Evolutionary conservation across 2,329 filamentous ascomycete species (phyloP).

Genomic region (Didymella glomerata): DNA sequence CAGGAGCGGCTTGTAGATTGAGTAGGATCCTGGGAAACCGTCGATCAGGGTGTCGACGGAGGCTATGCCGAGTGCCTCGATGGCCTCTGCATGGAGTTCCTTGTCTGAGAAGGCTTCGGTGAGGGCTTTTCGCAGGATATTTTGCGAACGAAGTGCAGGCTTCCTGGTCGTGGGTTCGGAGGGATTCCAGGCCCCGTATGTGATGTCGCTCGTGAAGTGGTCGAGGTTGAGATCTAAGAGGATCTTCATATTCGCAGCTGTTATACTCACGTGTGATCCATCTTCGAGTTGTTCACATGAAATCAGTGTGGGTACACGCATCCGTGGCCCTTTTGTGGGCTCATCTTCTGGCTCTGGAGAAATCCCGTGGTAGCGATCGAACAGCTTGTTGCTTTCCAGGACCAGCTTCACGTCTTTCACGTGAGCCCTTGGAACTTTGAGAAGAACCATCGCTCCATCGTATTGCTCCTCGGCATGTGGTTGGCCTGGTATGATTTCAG

Average conservation of each 20-base stretch:
- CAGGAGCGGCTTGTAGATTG: slow-evolving; percentile 65
- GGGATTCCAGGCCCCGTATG: too few species aligned
- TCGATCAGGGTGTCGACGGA: slow-evolving; percentile 24
- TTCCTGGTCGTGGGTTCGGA: too few species aligned
- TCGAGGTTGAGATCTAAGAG: slow-evolving; percentile 22
- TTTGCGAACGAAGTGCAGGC: slow-evolving; percentile 4
- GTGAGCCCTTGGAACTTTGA: slow-evolving; percentile 41
- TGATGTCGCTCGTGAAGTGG: neutral
- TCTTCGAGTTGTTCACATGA: too few species aligned
- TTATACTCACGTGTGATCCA: too few species aligned
- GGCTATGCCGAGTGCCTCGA: too few species aligned
- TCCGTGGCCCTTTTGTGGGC: too few species aligned
- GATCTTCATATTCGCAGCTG: too few species aligned
- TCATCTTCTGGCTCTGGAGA: slow-evolving; percentile 1
- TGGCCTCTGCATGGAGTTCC: too few species aligned
- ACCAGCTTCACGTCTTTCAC: slow-evolving; percentile 53
- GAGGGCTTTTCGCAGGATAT: slow-evolving; percentile 37
- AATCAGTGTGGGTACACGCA: neutral
- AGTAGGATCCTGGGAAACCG: slow-evolving; percentile 56
- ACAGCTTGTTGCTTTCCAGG: slow-evolving; percentile 42
- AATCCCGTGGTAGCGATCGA: slow-evolving; percentile 46
- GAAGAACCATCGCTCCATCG: slow-evolving; percentile 5
- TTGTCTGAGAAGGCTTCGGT: slow-evolving; percentile 20
- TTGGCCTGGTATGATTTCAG: neutral
- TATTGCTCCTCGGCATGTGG: neutral